phyloP scores from a whole-genome alignment of 257 asterid species.

The Nicotiana tomentosiformis region DNA sequence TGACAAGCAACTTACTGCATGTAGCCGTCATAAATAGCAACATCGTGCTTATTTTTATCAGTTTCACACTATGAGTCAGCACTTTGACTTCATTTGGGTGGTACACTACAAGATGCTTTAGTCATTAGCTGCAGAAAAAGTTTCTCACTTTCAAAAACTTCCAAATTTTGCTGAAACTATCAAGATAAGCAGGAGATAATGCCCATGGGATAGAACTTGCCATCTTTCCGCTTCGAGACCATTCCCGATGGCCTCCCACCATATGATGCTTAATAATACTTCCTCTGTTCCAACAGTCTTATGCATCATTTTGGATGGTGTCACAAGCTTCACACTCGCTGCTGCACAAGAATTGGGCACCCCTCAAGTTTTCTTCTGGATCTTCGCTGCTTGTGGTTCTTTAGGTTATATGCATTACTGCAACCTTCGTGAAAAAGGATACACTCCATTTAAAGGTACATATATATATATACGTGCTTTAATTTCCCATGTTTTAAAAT shows the following conservation, averaged over 20 bases:
- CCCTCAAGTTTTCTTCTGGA: slow-evolving; percentile 1
- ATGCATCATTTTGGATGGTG: background rate
- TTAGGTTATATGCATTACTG: background rate
- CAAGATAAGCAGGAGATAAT: no score
- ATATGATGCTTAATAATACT: background rate
- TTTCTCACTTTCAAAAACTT: no score
- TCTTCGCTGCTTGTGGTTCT: slow-evolving; percentile 6
- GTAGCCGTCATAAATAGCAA: no score
- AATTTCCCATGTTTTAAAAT: background rate
- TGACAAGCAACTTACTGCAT: background rate
- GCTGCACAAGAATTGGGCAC: slow-evolving; percentile 17
- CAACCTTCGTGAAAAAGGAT: background rate
- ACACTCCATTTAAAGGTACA: slow-evolving; percentile 13
- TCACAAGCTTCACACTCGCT: background rate
- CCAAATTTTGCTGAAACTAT: no score
- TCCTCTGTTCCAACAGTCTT: no score
- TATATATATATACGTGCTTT: background rate
- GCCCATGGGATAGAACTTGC: background rate
- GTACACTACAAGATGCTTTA: no score
- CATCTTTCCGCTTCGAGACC: slow-evolving; percentile 14
- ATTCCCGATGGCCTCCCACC: slow-evolving; percentile 17
- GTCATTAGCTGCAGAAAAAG: no score
- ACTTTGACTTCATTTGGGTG: no score
- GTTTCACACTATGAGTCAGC: no score
- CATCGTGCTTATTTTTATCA: no score